Conservation (phyloP, 371 early-diverging fungal genomes). For the Lichtheimia corymbifera region DNA sequence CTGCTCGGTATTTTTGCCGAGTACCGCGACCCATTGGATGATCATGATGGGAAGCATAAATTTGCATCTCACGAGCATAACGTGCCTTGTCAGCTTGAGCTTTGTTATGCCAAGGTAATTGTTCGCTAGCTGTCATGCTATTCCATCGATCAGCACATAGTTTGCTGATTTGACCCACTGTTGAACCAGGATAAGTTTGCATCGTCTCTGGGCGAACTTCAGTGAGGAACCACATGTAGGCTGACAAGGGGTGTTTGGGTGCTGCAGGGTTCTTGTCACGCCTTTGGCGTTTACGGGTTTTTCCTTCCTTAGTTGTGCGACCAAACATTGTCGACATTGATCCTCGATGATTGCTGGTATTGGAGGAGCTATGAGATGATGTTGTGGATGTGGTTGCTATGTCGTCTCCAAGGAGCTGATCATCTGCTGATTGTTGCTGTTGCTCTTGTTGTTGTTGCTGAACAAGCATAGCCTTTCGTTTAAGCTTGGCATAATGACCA, state of each 20-base stretch:
- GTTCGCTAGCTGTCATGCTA: conserved; percentile 55
- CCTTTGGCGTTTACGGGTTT: conserved; percentile 24
- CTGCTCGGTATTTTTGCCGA: conserved; percentile 43
- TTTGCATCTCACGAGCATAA: conserved; percentile 74
- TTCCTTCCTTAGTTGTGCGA: not conserved
- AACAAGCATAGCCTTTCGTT: conserved; percentile 14
- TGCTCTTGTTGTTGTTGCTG: conserved; percentile 13
- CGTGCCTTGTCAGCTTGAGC: conserved; percentile 73
- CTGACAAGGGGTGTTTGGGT: conserved; percentile 81
- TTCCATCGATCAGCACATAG: conserved; percentile 74
- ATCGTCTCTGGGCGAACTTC: conserved; percentile 66
- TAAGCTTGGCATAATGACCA: conserved; percentile 38
- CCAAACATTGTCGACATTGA: conserved; percentile 4
- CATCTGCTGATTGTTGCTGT: not conserved
- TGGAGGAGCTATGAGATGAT: not conserved
- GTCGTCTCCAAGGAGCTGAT: not conserved
- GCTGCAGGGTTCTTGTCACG: conserved; percentile 62
- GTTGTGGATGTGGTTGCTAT: not conserved
- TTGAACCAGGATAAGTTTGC: conserved; percentile 63
- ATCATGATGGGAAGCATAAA: conserved; percentile 54
- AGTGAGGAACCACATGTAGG: conserved; percentile 73
- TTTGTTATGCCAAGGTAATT: conserved; percentile 63
- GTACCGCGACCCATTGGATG: conserved; percentile 50
- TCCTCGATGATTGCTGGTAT: not conserved
- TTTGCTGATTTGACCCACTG: conserved; percentile 73